Conservation (phyloP, 257 asterid genomes). For the Jacaranda copaia region DNA sequence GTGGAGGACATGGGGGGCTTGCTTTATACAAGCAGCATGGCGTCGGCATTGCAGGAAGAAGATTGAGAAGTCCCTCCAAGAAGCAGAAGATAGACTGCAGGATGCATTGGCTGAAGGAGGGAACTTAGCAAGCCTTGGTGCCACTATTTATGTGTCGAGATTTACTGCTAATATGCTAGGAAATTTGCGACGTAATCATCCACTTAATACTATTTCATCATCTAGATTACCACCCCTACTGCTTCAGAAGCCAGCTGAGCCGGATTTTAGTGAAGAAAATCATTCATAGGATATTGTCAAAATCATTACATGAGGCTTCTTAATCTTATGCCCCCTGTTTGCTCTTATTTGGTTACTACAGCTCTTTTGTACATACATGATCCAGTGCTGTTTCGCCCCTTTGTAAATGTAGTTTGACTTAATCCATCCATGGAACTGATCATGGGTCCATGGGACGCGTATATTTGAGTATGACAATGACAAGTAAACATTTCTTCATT, state of each 20-base stretch:
- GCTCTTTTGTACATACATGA: neutral
- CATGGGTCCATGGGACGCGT: too few species aligned
- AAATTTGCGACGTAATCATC: constrained; percentile 40
- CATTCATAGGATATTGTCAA: constrained; percentile 11
- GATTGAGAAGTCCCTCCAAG: constrained; percentile 47
- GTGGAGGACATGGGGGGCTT: constrained; percentile 79
- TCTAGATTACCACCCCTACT: constrained; percentile 53
- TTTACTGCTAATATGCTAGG: constrained; percentile 61
- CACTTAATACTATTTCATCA: constrained; percentile 32
- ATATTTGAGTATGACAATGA: too few species aligned
- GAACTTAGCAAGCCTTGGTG: constrained; percentile 46
- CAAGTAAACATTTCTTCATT: too few species aligned
- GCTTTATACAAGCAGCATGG: constrained; percentile 81
- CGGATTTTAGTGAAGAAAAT: constrained; percentile 50
- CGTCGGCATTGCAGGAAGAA: constrained; percentile 58
- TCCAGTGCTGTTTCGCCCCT: neutral
- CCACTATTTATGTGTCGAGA: constrained; percentile 61
- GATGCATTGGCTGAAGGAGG: constrained; percentile 42
- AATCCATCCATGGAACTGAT: too few species aligned
- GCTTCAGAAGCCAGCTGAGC: constrained; percentile 75
- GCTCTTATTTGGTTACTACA: neutral
- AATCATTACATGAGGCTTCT: too few species aligned
- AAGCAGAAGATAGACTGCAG: constrained; percentile 54
- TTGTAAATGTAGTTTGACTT: neutral
- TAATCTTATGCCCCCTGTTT: too few species aligned